phyloP scores from a whole-genome alignment of 495 filamentous ascomycete genomes.

The Lineolata rhizophorae region DNA sequence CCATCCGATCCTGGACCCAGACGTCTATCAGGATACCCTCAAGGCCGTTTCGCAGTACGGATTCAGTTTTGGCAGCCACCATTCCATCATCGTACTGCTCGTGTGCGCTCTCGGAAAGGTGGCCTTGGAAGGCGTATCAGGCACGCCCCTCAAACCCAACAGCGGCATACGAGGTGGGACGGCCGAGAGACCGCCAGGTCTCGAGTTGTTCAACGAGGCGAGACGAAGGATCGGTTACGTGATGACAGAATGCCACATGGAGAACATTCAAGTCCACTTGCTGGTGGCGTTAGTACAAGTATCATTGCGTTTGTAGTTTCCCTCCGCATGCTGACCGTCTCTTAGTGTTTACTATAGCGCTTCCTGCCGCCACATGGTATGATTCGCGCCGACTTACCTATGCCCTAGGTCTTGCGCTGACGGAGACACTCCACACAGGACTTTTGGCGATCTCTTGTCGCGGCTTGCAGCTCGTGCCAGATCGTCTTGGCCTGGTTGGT shows the following conservation, averaged over 20 bases:
- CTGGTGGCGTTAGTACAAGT: constrained; percentile 27
- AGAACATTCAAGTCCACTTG: constrained; percentile 33
- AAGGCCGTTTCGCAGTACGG: constrained; percentile 23
- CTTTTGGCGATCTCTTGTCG: constrained; percentile 32
- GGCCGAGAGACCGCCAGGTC: constrained; percentile 26
- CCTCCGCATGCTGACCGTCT: no score
- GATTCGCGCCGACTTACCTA: no score
- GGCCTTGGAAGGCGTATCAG: constrained; percentile 25
- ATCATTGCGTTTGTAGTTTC: not conserved
- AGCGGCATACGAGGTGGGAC: constrained; percentile 32
- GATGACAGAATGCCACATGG: constrained; percentile 29
- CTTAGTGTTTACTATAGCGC: constrained; percentile 29
- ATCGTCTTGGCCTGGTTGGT: constrained; percentile 26
- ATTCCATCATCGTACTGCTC: constrained; percentile 29
- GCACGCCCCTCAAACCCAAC: constrained; percentile 19
- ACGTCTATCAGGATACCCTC: constrained; percentile 27
- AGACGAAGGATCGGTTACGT: constrained; percentile 34
- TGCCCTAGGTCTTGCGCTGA: not conserved
- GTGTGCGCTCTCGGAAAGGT: constrained; percentile 34
- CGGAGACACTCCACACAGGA: constrained; percentile 19
- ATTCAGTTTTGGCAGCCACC: constrained; percentile 23
- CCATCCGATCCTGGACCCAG: constrained; percentile 31
- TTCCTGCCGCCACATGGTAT: constrained; percentile 27
- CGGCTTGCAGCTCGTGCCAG: constrained; percentile 30
- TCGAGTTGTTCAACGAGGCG: constrained; percentile 36